These are phyloP conservation scores for Mucor circinelloides DNA, from an alignment of 371 early-diverging fungal species.

Conservation along the genomic window DNA sequence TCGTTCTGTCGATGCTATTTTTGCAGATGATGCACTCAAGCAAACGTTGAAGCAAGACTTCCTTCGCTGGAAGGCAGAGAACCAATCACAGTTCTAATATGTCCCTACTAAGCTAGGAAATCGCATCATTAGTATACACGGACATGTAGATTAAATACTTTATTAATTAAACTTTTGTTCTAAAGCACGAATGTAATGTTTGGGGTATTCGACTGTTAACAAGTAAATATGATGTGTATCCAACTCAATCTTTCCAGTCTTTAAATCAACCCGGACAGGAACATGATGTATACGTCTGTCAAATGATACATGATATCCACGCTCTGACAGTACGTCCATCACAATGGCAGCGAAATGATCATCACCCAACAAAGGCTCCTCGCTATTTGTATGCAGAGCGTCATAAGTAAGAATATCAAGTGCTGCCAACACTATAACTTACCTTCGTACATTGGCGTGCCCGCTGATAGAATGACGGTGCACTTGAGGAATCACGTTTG, in stretches of 20 bases:
- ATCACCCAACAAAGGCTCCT: constrained; percentile 51
- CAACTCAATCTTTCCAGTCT: constrained; percentile 64
- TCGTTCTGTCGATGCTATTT: constrained; percentile 51
- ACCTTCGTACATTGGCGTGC: constrained; percentile 66
- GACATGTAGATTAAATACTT: neutral
- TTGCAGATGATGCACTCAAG: constrained; percentile 40
- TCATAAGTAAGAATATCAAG: neutral
- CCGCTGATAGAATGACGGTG: constrained; percentile 67
- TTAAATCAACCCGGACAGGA: constrained; percentile 59
- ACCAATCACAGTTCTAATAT: neutral
- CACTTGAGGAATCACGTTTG: constrained; percentile 57
- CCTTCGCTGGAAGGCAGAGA: constrained; percentile 33
- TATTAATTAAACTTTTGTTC: constrained; percentile 64
- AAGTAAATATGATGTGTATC: constrained; percentile 59
- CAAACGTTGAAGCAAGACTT: constrained; percentile 33
- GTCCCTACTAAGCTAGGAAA: too few relatives aligned
- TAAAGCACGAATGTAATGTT: constrained; percentile 67
- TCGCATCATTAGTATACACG: too few relatives aligned
- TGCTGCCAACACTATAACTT: constrained; percentile 15
- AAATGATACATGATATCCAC: constrained; percentile 67
- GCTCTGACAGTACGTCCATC: constrained; percentile 69
- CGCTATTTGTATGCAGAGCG: constrained; percentile 28
- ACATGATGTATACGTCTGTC: constrained; percentile 59
- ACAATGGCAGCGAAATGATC: constrained; percentile 61
- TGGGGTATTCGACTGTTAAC: constrained; percentile 68